Base-by-base conservation (phyloP, 2,329 filamentous ascomycete genomes). In the Phyllosticta ampelicida region DNA sequence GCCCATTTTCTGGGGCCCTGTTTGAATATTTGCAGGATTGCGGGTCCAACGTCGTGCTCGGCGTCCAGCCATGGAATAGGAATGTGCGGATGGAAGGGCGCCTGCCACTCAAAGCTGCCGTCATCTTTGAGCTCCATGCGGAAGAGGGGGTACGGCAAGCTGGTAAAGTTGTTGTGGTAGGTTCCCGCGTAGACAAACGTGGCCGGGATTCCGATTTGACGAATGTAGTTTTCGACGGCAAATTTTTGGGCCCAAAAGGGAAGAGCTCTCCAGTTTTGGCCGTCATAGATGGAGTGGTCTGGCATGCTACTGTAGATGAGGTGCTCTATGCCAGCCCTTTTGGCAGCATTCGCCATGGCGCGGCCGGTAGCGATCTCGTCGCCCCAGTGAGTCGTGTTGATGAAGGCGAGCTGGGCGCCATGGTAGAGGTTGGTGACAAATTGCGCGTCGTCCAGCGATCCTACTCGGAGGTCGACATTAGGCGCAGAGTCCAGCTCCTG, bases 111-210 rank as follows among this genome's bases (percentile, higher is more conserved):
- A 70, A 96, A 96, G 56, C 87, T 90, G 18, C 89, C 90, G 66
- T 96, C 90, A 1, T 78, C 72, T 72, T 90, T 85, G 52, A 95
- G 77, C 62, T 95, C 90, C 87, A 96, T 95, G 74, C 91, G 94
- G 76, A 97, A 97, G 3, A 97, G 80, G 1, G 94, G 94, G 68
- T 96, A 97, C 1, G 84, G 85, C 29, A 96, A 79, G 52, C 89
- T 94, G 28, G 92, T 97, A 74, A 97, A 99, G 71, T 99, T 97
- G 75, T 97, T 97, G 79, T 97, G 96, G 78, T 97, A 99, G 66
- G 96, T 96, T 60, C 92, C 94, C 9, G 91, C 90, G 73, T 96
- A 96, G 63, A 96, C 86, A 71, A 96, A 97, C 0, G 92, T 97
- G 0, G 91, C 85, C 0, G 89, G 89, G 10, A 96, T 78, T 9